Conservation (phyloP, 768 basidiomycete species). For the Harrya chromipes region DNA sequence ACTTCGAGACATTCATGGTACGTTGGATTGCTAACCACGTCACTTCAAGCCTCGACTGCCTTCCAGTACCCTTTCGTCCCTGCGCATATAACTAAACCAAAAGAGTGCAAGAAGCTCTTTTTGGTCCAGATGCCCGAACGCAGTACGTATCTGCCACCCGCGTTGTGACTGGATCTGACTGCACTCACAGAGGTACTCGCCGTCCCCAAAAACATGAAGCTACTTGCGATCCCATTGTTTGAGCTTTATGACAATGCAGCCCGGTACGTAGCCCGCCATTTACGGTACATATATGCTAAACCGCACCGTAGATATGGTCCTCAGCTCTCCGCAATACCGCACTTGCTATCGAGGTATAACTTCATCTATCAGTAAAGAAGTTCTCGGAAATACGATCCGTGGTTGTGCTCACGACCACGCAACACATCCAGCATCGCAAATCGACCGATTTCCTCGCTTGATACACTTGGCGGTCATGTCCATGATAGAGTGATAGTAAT, state of each 20-base stretch:
- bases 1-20: slow-evolving; percentile 99
- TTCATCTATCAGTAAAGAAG: slow-evolving; percentile 66
- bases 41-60: not conserved
- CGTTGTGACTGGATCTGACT: not conserved
- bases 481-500: not conserved
- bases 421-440: too few relatives aligned
- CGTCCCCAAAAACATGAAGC: slow-evolving; percentile 98
- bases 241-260: slow-evolving; percentile 98
- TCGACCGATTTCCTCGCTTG: too few relatives aligned
- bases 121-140: slow-evolving; percentile 93
- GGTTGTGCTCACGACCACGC: not conserved
- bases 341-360: slow-evolving; percentile 83
- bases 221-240: slow-evolving; percentile 93
- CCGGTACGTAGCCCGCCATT: slow-evolving; percentile 41
- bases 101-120: slow-evolving; percentile 96
- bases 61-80: slow-evolving; percentile 88
- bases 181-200: slow-evolving; percentile 77
- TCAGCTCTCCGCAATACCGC: slow-evolving; percentile 91
- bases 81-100: slow-evolving; percentile 95
- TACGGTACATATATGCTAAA: slow-evolving; percentile 1
- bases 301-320: slow-evolving; percentile 68
- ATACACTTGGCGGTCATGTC: too few relatives aligned
- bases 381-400: not conserved
- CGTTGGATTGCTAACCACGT: slow-evolving; percentile 27
- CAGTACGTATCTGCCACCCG: slow-evolving; percentile 51